Evolutionary conservation across 441 rosid genomes (phyloP).

Genomic region (Brassica balearica): DNA sequence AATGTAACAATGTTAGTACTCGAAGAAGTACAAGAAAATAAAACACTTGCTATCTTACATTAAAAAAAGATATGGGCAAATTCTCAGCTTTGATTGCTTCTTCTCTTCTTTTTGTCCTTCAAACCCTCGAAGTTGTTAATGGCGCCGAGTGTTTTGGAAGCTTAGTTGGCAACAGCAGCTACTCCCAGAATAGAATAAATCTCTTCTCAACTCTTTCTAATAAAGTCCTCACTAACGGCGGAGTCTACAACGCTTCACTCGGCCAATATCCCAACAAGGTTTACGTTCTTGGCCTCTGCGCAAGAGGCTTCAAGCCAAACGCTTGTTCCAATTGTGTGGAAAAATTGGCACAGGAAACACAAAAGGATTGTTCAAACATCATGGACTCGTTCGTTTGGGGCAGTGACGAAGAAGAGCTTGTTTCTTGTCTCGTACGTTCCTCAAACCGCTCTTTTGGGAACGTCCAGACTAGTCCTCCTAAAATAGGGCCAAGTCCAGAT

Average conservation of each 20-base stretch:
- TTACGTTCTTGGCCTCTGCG: conserved; percentile 27
- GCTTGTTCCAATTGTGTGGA: conserved; percentile 6
- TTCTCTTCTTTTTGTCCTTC: conserved; percentile 23
- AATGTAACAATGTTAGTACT: not conserved
- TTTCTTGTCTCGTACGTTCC: conserved; percentile 31
- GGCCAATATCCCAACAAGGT: not conserved
- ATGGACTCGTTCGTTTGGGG: conserved; percentile 19
- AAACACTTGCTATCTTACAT: not conserved
- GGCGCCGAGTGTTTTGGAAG: conserved; percentile 13
- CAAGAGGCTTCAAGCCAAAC: conserved; percentile 8
- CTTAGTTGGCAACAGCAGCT: not conserved
- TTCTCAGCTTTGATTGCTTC: conserved; percentile 3
- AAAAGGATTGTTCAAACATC: not conserved
- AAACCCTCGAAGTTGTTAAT: not conserved
- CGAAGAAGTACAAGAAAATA: not conserved
- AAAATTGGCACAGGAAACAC: not conserved
- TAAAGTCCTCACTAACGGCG: conserved; percentile 8
- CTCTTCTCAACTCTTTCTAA: conserved; percentile 19
- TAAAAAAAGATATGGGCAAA: conserved; percentile 13
- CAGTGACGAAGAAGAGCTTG: not conserved
- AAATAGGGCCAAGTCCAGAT: not conserved
- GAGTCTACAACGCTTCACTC: conserved; percentile 38
- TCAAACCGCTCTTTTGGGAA: conserved; percentile 25
- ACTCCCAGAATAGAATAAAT: not conserved
- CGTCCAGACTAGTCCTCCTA: not conserved